Evolutionary conservation across 2,329 filamentous ascomycete species (phyloP), one percentile per base, ranked within the genome.

Genomic region (Clonostachys sp.): DNA sequence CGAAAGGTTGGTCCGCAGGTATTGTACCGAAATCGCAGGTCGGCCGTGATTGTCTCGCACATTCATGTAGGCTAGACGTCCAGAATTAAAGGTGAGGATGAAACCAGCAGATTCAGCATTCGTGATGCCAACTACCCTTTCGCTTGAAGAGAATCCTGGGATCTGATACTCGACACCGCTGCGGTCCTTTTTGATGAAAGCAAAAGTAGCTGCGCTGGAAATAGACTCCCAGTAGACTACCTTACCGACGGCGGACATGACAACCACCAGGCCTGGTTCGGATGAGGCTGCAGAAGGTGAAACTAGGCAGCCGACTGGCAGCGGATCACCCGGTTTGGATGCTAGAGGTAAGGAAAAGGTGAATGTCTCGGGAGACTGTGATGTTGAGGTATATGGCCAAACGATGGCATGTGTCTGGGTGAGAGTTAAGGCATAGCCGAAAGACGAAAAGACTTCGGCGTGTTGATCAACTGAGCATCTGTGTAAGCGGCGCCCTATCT

Each of bases 141-240:
- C 94, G 42, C 89, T 86, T 1, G 86, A 87, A 46, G 86, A 82
- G 67, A 96, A 77, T 51, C 87, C 86, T 3, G 81, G 75, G 51
- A 96, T 82, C 4, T 73, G 72, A 42, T 88, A 83, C 59, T 95
- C 89, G 14, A 95, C 81, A 14, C 89, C 89, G 53, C 84, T 86
- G 54, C 87, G 84, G 59, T 89, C 87, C 61, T 95, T 87, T 54
- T 87, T 86, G 59, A 92, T 88, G 39, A 95, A 81, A 52, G 88
- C 89, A 47, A 95, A 77, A 1, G 89, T 90, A 38, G 91, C 88
- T 10, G 90, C 91, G 64, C 84, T 91, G 48, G 92, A 91, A 53
- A 97, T 88, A 38, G 90, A 95, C 63, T 97, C 94, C 91, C 94
- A 97, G 65, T 94, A 97, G 41, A 89, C 85, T 45, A 97, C 83